phyloP scores from a whole-genome alignment of 768 basidiomycete genomes.

The Suillus placidus region DNA sequence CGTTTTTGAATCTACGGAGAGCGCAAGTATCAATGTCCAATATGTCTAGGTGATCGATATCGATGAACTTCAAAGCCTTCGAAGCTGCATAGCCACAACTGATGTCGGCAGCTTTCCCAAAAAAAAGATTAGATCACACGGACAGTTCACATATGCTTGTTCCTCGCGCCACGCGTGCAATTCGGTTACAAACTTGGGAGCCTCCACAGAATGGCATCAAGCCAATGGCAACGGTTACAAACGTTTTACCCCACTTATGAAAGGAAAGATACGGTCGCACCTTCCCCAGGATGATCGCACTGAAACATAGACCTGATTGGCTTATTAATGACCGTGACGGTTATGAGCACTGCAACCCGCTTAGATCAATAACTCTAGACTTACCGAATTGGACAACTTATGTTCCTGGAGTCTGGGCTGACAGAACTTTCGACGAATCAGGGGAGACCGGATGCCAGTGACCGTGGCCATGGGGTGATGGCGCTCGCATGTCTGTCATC shows the following conservation, averaged over 20 bases:
- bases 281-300: not conserved
- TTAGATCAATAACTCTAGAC: not conserved
- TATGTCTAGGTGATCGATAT: no score
- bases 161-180: not conserved
- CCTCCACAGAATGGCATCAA: not conserved
- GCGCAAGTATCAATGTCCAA: not conserved
- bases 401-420: not conserved
- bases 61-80: not conserved
- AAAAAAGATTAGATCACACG: not conserved
- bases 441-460: not conserved
- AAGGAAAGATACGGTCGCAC: not conserved
- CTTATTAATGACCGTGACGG: not conserved
- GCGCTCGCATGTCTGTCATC: not conserved
- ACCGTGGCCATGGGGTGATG: not conserved
- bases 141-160: no score
- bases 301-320: not conserved
- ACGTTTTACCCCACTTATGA: not conserved
- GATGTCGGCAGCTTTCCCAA: not conserved
- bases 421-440: not conserved
- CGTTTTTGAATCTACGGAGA: not conserved
- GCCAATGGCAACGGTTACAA: not conserved
- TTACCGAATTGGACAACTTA: not conserved
- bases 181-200: not conserved
- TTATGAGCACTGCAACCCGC: not conserved
- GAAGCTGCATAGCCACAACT: not conserved